These are phyloP conservation scores for Phytophthora pini DNA, from an alignment of 352 stramenopile genomes.

Conservation along the genomic window DNA sequence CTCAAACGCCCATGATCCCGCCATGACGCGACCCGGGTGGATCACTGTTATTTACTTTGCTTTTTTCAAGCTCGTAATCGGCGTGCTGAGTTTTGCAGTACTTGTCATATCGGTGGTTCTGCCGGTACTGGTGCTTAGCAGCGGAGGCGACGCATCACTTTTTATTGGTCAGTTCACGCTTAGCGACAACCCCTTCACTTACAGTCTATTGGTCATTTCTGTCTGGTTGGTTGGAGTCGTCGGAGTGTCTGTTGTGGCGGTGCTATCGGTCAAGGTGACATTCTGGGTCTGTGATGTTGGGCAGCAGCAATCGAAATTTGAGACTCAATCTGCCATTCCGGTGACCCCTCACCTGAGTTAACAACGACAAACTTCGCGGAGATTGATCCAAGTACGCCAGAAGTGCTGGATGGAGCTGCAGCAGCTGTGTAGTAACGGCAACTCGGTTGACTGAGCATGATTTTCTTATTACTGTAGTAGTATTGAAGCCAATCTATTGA, in stretches of 20 bases:
- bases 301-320: not conserved
- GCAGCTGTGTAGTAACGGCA: no score
- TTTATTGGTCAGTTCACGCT: constrained; percentile 1
- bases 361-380: constrained; percentile 2
- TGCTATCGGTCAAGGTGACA: constrained; percentile 14
- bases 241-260: constrained; percentile 2
- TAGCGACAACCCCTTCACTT: constrained; percentile 5
- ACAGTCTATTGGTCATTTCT: not conserved
- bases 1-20: not conserved
- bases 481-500: no score
- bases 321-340: no score
- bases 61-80: not conserved
- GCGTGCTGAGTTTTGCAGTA: constrained; percentile 5
- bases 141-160: not conserved
- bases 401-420: not conserved
- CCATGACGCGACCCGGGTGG: no score
- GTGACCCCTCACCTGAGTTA: not conserved
- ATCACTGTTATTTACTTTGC: constrained; percentile 11
- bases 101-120: constrained; percentile 7
- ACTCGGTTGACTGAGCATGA: no score
- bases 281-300: constrained; percentile 7
- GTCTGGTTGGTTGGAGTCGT: constrained; percentile 15
- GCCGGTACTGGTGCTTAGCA: constrained; percentile 5
- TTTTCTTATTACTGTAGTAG: no score
- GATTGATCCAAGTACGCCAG: not conserved